These are phyloP conservation scores for Mortierella alpina DNA, from an alignment of 192 early-diverging fungal species.

Conservation along the genomic window DNA sequence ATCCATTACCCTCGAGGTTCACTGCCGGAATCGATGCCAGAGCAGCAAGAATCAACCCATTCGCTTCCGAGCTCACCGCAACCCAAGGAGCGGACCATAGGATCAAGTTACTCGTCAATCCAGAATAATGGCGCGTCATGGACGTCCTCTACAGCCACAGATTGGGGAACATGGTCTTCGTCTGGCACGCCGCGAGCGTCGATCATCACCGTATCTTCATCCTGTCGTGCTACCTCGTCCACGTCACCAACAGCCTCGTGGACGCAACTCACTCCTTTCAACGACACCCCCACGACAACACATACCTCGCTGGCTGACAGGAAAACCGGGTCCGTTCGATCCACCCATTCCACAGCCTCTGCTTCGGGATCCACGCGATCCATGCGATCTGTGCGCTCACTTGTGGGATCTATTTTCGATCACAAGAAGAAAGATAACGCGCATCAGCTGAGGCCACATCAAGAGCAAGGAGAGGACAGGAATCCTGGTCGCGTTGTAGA, in stretches of 20 bases:
- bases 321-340: constrained; percentile 6
- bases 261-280: background rate
- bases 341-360: background rate
- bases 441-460: background rate
- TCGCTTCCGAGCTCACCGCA: background rate
- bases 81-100: background rate
- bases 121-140: background rate
- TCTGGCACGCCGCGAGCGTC: too few relatives aligned
- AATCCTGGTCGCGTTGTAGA: background rate
- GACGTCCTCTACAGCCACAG: too few relatives aligned
- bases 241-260: background rate
- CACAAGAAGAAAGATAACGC: background rate
- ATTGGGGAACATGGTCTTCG: too few relatives aligned
- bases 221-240: background rate
- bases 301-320: background rate
- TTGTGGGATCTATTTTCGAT: constrained; percentile 21
- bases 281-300: background rate
- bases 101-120: background rate
- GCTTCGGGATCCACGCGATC: background rate
- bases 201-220: too few relatives aligned
- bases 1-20: constrained; percentile 33
- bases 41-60: background rate
- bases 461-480: background rate
- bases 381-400: background rate
- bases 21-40: constrained; percentile 19